A percentile compares a stretch with the other conserved stretches of the same genome.
These are phyloP conservation scores for Emiliania huxleyi DNA, from an alignment of 78 protist genomes.

Conservation along the genomic window DNA sequence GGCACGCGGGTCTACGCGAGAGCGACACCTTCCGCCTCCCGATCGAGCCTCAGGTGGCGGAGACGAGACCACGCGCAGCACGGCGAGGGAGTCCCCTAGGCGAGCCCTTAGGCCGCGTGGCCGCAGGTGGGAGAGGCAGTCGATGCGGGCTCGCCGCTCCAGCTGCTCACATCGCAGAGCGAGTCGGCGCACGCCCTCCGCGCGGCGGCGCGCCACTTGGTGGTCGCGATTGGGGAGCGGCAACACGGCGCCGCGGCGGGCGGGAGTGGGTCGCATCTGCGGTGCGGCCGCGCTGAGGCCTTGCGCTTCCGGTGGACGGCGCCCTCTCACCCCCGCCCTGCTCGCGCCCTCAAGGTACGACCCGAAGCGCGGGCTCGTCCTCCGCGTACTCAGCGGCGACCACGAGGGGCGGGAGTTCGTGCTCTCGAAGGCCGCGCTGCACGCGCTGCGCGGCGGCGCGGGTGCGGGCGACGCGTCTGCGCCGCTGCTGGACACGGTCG, in stretches of 20 bases:
- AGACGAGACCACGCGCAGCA: not conserved
- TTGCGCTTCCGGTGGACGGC: no score
- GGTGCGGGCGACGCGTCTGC: no score
- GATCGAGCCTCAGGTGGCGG: not conserved
- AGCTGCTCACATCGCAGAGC: not conserved
- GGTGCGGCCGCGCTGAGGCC: no score
- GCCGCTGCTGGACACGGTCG: no score
- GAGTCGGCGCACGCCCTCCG: not conserved
- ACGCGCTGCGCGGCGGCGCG: no score
- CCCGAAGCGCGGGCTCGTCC: not conserved
- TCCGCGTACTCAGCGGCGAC: not conserved
- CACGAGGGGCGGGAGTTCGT: not conserved
- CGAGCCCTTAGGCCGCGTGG: not conserved
- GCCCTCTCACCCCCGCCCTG: not conserved
- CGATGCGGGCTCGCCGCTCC: not conserved
- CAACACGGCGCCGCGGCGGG: no score
- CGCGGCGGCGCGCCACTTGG: not conserved
- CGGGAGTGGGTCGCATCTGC: no score
- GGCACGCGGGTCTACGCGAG: not conserved
- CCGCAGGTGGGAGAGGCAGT: not conserved
- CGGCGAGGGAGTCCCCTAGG: not conserved
- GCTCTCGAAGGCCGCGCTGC: no score
- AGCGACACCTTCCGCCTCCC: not conserved
- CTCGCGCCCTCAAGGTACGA: not conserved
- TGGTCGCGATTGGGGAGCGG: no score